These are phyloP conservation scores for Trichoderma reesei DNA, from an alignment of 495 filamentous ascomycete species.

Conservation along the genomic window DNA sequence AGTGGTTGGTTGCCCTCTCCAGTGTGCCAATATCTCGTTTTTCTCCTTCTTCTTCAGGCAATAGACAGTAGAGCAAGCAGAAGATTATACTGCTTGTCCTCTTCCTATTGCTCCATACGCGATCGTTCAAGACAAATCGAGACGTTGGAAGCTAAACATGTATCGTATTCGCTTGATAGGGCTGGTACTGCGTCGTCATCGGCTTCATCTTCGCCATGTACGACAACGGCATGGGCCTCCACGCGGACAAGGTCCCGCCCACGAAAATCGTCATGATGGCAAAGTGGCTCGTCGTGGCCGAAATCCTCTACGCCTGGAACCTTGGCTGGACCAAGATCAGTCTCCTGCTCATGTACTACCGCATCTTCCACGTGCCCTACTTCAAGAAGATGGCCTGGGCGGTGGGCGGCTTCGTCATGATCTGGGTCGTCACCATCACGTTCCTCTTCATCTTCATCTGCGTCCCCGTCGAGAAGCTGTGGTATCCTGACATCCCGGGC, in stretches of 20 bases:
- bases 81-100: too few species aligned
- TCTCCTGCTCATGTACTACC: slow-evolving; percentile 32
- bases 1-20: slow-evolving; percentile 20
- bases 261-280: slow-evolving; percentile 24
- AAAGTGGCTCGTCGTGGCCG: slow-evolving; percentile 28
- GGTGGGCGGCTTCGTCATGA: slow-evolving; percentile 28
- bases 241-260: slow-evolving; percentile 18
- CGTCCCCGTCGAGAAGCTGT: slow-evolving; percentile 29
- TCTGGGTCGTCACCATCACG: slow-evolving; percentile 32
- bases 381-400: slow-evolving; percentile 27
- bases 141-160: neutral
- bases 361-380: slow-evolving; percentile 27
- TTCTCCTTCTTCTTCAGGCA: neutral
- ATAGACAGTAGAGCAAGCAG: neutral
- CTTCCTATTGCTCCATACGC: too few species aligned
- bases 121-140: too few species aligned
- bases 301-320: slow-evolving; percentile 31
- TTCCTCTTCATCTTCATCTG: slow-evolving; percentile 36
- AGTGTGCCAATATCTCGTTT: too few species aligned
- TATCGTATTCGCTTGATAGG: slow-evolving; percentile 11
- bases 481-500: slow-evolving; percentile 19
- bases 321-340: slow-evolving; percentile 26
- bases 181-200: slow-evolving; percentile 27
- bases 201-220: slow-evolving; percentile 28
- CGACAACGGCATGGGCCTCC: slow-evolving; percentile 24